These are phyloP conservation scores for Tephrocybe sp. DNA, from an alignment of 768 basidiomycete species.

Conservation along the genomic window DNA sequence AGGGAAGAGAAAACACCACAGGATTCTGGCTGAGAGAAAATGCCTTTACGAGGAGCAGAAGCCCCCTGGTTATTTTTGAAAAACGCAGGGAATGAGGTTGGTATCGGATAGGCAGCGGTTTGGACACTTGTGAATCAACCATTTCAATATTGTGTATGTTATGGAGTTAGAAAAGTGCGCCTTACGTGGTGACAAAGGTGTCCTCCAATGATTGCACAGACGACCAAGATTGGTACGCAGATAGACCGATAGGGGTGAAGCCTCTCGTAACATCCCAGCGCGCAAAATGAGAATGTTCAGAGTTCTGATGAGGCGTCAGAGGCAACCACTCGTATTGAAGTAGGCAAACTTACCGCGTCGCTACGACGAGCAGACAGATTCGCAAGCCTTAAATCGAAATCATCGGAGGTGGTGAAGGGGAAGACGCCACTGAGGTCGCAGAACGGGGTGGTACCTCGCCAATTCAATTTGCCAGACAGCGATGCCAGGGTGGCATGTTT, in stretches of 20 bases:
- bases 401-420: conserved; percentile 34
- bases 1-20: conserved; percentile 44
- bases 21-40: conserved; percentile 15
- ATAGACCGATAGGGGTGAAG: conserved; percentile 38
- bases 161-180: conserved; percentile 7
- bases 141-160: conserved; percentile 8
- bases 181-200: conserved; percentile 38
- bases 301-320: not conserved
- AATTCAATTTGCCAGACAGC: conserved; percentile 49
- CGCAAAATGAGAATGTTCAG: conserved; percentile 29
- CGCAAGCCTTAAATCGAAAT: conserved; percentile 28
- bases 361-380: conserved; percentile 39
- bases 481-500: conserved; percentile 40
- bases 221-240: conserved; percentile 40
- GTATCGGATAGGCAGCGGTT: conserved; percentile 54
- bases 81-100: conserved; percentile 58
- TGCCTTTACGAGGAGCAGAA: conserved; percentile 9
- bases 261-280: conserved; percentile 63
- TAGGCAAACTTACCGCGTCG: conserved; percentile 18
- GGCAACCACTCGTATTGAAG: not conserved
- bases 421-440: conserved; percentile 56
- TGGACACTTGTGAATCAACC: conserved; percentile 37
- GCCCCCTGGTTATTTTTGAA: conserved; percentile 27
- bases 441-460: conserved; percentile 53
- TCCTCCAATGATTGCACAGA: conserved; percentile 26